A percentile compares a stretch with the other conserved stretches of the same genome.
Conservation (phyloP, 169 alveolate species). For the Plasmodium cynomolgi region DNA sequence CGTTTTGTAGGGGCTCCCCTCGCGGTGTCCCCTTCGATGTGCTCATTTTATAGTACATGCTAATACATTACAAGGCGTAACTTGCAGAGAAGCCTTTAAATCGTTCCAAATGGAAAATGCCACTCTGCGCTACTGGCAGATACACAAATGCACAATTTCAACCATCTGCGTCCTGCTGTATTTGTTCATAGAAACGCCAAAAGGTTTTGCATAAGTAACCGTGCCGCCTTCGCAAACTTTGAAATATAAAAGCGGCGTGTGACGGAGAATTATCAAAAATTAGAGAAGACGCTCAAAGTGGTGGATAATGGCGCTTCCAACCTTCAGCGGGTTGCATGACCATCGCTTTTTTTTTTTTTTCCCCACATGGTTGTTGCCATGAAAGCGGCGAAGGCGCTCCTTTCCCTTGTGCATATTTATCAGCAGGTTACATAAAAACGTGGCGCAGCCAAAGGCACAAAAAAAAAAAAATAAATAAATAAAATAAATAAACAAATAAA, state of each 20-base stretch:
- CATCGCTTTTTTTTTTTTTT: not conserved
- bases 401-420: not conserved
- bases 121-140: not conserved
- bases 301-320: not conserved
- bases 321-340: not conserved
- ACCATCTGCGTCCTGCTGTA: not conserved
- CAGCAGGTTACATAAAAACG: not conserved
- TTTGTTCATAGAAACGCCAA: not conserved
- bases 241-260: not conserved
- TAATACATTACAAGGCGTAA: not conserved
- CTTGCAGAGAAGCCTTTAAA: not conserved
- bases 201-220: not conserved
- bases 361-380: not conserved
- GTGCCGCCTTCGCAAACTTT: not conserved
- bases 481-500: too few species aligned
- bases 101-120: not conserved
- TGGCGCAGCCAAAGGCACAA: not conserved
- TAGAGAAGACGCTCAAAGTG: not conserved
- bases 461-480: too few species aligned
- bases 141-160: not conserved
- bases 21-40: not conserved
- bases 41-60: not conserved
- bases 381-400: not conserved
- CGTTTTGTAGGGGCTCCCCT: not conserved
- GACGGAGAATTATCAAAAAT: not conserved